phyloP scores from a whole-genome alignment of 2,329 filamentous ascomycete species.

The Fusarium piperis region DNA sequence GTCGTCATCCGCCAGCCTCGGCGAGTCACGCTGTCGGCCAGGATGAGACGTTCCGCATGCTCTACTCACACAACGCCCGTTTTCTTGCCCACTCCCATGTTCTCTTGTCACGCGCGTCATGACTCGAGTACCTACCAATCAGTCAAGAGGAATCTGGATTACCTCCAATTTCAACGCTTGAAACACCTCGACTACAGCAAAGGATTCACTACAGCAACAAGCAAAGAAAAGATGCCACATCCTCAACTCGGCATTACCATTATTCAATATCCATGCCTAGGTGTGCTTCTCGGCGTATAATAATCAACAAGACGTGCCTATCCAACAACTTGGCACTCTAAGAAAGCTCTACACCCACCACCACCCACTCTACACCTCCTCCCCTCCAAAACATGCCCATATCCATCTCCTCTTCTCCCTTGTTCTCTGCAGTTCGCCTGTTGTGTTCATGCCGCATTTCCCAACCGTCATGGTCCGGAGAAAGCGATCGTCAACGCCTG shows the following conservation, averaged over 20 bases:
- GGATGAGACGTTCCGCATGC: constrained; percentile 26
- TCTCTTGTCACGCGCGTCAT: constrained; percentile 30
- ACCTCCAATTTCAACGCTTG: not conserved
- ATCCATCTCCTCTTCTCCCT: constrained; percentile 24
- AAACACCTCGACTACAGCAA: not conserved
- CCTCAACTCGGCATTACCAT: constrained; percentile 43
- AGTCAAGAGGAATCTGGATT: not conserved
- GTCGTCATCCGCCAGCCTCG: constrained; percentile 27
- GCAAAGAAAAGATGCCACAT: not conserved
- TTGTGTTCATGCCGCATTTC: constrained; percentile 12
- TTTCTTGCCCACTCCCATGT: not conserved
- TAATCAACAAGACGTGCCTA: constrained; percentile 18
- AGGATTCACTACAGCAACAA: not conserved
- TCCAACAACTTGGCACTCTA: constrained; percentile 30
- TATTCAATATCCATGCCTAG: constrained; percentile 42
- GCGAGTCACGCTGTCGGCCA: constrained; percentile 33
- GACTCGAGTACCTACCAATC: not conserved
- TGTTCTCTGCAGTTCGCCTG: constrained; percentile 6
- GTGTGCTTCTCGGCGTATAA: constrained; percentile 20
- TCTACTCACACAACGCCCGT: constrained; percentile 17
- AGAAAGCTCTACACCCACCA: constrained; percentile 8
- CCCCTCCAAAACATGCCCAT: constrained; percentile 10
- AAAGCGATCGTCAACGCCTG: constrained; percentile 34
- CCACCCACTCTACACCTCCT: constrained; percentile 5
- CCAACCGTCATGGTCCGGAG: constrained; percentile 5